Base-by-base conservation (phyloP, 257 asterid genomes). In the Knoxia roxburghii region DNA sequence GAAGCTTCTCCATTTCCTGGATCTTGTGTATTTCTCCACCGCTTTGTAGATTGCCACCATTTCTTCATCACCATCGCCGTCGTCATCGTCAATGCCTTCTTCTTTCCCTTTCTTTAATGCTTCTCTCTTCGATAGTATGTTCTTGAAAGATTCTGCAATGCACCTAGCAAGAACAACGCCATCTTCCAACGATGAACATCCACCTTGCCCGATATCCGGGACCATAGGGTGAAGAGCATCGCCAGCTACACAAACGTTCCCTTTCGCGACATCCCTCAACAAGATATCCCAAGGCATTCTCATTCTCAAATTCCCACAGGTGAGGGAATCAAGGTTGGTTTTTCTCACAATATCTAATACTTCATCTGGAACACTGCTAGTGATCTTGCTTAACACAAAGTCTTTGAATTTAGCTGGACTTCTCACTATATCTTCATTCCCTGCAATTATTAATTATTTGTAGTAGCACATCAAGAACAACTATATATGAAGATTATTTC, bases 1-100 rank as follows among this genome's bases (percentile, higher is more conserved):
- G 8, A 32, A 58, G 9, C 64, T 58, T 37, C 64, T 58, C 64
- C 64, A 58, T 58, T 33, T 58, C 64, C 64, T 58, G 26, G n/a
- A 17, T 26, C 20, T 58, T 23, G 7, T 2, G 27, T 32, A 58
- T 7, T 58, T 58, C 24, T 58, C 24, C 45, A 58, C 64, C 2
- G 45, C 64, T 32, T 18, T 32, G 27, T 32, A 58, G 39, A 58
- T 20, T 9, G 64, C 64, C 2, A 14, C 43, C 64, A 58, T 58
- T 58, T 58, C 64, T 18, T 33, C 64, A 32, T 58, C 64, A 48
- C 15, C 52, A n/a, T n/a, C n/a, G n/a, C n/a, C n/a, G n/a, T n/a
- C n/a, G n/a, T n/a, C n/a, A n/a, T n/a, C n/a, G n/a, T n/a, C n/a
- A n/a, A n/a, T n/a, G n/a, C n/a, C n/a, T 1, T 17, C 21, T 48